Conservation (phyloP, 2,329 filamentous ascomycete genomes). For the Colletotrichum sp. region DNA sequence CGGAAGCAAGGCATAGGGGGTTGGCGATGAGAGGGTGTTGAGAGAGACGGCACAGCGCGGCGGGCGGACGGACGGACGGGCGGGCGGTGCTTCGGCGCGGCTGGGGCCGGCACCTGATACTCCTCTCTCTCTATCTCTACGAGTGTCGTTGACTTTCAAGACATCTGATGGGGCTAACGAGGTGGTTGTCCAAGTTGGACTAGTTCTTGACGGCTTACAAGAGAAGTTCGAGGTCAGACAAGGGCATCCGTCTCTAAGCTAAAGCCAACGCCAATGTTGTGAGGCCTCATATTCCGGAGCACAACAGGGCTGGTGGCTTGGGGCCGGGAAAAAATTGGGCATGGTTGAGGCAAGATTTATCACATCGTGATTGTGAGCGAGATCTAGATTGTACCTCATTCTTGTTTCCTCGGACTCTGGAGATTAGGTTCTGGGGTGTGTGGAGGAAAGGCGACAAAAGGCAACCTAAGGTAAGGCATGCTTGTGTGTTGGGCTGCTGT, state of each 20-base stretch:
- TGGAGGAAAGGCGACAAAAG: neutral
- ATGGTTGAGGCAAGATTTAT: conserved; percentile 11
- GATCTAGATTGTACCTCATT: conserved; percentile 6
- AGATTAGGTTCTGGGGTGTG: neutral
- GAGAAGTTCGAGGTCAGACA: neutral
- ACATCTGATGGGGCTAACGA: conserved; percentile 3
- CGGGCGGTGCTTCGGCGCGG: neutral
- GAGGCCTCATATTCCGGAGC: neutral
- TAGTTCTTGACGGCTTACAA: neutral
- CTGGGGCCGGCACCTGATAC: neutral
- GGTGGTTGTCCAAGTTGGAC: conserved; percentile 15
- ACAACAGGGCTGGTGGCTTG: neutral
- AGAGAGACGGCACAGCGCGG: neutral
- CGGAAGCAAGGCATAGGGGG: neutral
- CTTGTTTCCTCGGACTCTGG: neutral
- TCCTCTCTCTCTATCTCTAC: neutral
- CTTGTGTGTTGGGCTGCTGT: neutral
- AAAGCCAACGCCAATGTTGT: neutral
- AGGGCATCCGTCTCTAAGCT: neutral
- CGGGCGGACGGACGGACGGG: neutral
- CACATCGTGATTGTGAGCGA: conserved; percentile 8
- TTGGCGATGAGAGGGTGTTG: neutral
- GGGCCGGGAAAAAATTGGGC: neutral
- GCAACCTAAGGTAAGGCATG: neutral
- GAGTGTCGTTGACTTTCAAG: neutral